phyloP scores from a whole-genome alignment of 371 early-diverging fungal species.

The Mucor circinelloides region DNA sequence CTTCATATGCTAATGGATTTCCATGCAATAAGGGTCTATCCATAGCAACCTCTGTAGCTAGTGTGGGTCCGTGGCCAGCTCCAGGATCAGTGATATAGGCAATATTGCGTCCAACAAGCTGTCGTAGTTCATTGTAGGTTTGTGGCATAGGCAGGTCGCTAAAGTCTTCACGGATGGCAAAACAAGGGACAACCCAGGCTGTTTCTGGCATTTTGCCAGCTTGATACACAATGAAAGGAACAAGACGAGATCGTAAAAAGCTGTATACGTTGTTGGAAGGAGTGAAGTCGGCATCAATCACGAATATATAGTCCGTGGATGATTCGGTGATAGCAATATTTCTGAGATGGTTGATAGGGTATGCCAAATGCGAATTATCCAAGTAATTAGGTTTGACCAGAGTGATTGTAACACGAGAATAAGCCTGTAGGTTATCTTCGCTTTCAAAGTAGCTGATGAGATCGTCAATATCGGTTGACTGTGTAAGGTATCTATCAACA shows the following conservation, averaged over 20 bases:
- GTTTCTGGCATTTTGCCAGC: slow-evolving; percentile 21
- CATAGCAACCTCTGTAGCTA: slow-evolving; percentile 39
- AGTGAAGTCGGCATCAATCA: slow-evolving; percentile 68
- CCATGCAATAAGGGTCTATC: slow-evolving; percentile 23
- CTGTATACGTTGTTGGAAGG: slow-evolving; percentile 50
- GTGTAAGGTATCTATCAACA: slow-evolving; percentile 52
- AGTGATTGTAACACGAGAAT: slow-evolving; percentile 36
- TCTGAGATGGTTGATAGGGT: slow-evolving; percentile 68
- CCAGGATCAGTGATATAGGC: slow-evolving; percentile 69
- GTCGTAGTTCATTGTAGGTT: slow-evolving; percentile 44
- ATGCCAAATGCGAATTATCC: slow-evolving; percentile 38
- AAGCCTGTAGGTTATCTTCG: slow-evolving; percentile 25
- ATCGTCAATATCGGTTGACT: slow-evolving; percentile 45
- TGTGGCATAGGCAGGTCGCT: slow-evolving; percentile 36
- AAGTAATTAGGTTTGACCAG: slow-evolving; percentile 59
- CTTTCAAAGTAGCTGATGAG: slow-evolving; percentile 49
- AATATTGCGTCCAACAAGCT: slow-evolving; percentile 38
- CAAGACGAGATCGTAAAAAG: slow-evolving; percentile 28
- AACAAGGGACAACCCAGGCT: slow-evolving; percentile 62
- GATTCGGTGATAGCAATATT: slow-evolving; percentile 59
- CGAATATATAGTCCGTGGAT: slow-evolving; percentile 54
- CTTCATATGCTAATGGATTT: slow-evolving; percentile 51
- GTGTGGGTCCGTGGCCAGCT: slow-evolving; percentile 65
- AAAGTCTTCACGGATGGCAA: slow-evolving; percentile 52
- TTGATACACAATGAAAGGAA: slow-evolving; percentile 28